Conservation (phyloP, 1,284 basidiomycete species). For the Ganoderma meredithae region DNA sequence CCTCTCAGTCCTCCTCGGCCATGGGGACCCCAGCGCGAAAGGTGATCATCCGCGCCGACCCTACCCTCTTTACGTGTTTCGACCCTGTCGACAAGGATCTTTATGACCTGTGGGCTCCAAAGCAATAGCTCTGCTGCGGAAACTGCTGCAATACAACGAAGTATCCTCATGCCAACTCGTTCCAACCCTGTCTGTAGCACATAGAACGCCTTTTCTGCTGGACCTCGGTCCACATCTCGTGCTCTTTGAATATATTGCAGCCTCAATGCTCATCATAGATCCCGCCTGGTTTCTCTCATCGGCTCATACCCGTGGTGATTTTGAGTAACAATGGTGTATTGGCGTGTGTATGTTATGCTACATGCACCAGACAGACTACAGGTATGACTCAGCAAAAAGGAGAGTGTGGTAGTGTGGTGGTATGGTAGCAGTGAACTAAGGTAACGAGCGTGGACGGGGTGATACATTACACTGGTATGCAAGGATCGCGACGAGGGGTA, state of each 20-base stretch:
- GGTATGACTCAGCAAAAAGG: background rate
- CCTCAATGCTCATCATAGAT: background rate
- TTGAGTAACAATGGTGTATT: background rate
- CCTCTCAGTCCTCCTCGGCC: slow-evolving; percentile 33
- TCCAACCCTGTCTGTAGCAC: background rate
- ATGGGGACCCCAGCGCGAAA: slow-evolving; percentile 46
- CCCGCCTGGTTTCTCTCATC: background rate
- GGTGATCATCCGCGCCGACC: slow-evolving; percentile 64
- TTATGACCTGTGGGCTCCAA: slow-evolving; percentile 77
- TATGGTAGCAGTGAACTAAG: slow-evolving; percentile 15
- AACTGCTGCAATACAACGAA: background rate
- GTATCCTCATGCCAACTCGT: background rate
- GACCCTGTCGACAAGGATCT: slow-evolving; percentile 75
- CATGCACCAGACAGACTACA: slow-evolving; percentile 13
- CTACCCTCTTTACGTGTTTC: slow-evolving; percentile 71
- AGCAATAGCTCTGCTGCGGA: slow-evolving; percentile 31
- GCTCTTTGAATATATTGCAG: background rate
- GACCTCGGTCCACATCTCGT: background rate
- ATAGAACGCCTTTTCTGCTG: background rate
- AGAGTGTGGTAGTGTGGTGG: slow-evolving; percentile 1
- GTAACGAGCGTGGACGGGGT: background rate
- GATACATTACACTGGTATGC: slow-evolving; percentile 15
- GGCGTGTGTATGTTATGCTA: slow-evolving; percentile 12
- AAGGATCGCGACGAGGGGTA: slow-evolving; percentile 18
- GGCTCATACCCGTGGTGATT: background rate